phyloP scores from a whole-genome alignment of 2,329 filamentous ascomycete species.

The Diaporthe nobilis region DNA sequence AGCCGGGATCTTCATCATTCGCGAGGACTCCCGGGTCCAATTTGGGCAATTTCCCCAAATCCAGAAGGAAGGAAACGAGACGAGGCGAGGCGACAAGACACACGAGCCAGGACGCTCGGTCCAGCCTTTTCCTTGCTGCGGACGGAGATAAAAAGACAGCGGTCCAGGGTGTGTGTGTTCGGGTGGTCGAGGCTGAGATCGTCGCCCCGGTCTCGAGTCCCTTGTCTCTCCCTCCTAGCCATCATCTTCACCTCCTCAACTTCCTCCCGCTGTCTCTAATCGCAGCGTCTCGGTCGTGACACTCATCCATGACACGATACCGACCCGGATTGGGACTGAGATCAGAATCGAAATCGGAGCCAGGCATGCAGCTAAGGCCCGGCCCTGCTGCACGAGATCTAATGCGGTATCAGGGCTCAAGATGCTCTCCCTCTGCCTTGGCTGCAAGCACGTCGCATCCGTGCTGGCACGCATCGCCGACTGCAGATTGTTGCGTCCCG shows the following conservation, averaged over 20 bases:
- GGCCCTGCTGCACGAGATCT: slow-evolving; percentile 32
- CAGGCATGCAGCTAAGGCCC: slow-evolving; percentile 30
- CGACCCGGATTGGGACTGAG: slow-evolving; percentile 6
- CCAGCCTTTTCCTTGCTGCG: slow-evolving; percentile 35
- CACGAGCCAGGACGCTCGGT: slow-evolving; percentile 34
- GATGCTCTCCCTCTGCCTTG: slow-evolving; percentile 27
- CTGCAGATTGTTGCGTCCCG: slow-evolving; percentile 34
- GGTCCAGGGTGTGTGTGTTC: slow-evolving; percentile 17
- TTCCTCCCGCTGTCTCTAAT: not conserved
- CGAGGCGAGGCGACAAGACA: slow-evolving; percentile 16
- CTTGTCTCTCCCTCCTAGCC: not conserved
- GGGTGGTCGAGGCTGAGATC: slow-evolving; percentile 33
- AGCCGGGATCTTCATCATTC: slow-evolving; percentile 33
- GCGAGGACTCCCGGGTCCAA: slow-evolving; percentile 25
- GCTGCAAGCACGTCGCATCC: slow-evolving; percentile 31
- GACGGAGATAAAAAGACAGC: slow-evolving; percentile 32
- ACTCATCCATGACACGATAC: not conserved
- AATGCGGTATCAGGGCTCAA: slow-evolving; percentile 28
- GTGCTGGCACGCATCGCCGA: slow-evolving; percentile 31
- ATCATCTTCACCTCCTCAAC: not conserved
- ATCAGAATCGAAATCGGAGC: slow-evolving; percentile 22
- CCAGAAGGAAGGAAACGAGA: slow-evolving; percentile 29
- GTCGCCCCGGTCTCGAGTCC: slow-evolving; percentile 16
- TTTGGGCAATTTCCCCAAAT: slow-evolving; percentile 35
- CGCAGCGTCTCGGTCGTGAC: not conserved